Base-by-base conservation (phyloP, 2,329 filamentous ascomycete species). In the Aspergillus sp. region DNA sequence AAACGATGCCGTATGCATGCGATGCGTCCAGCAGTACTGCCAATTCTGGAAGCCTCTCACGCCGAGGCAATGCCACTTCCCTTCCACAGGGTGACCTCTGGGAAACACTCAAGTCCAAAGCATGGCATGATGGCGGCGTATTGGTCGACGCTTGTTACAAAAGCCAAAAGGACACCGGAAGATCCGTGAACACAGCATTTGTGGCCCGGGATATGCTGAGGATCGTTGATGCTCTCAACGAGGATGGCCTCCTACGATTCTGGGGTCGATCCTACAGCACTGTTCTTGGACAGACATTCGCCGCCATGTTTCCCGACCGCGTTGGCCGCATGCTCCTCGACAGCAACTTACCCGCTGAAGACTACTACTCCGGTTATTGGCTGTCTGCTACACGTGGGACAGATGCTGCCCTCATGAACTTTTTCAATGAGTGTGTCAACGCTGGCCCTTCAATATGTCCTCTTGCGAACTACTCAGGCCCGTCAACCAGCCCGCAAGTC, bases 221-320 rank as follows among this genome's bases (percentile, higher is more conserved):
- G 2, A 49, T 49, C 17, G 47, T 49, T 10, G 47, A 49, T 24
- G 36, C 47, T 13, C 38, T 49, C 11, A 33, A 43, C 26, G 47
- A 49, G 13, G 47, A 49, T 36, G 47, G 47, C 11, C 14, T 42
- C n/a, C 16, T 49, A 5, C 38, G 47, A 10, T 49, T 49, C 38
- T 49, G 47, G 47, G 47, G 47, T 22, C 47, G 47, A 10, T 49
- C 47, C 13, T 49, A 49, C 47, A 49, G 47, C 16, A 49, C 47
- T 17, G 24, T 36, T 6, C 38, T 49, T 2, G 47, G 47, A 19
- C 47, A 49, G 30, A 49, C 47, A 7, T 49, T 49, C 16, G 47
- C 47, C 19, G 47, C 47, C 30, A 49, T 49, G 47, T 49, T 49
- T 7, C 47, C 47, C 7, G 47, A 49, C n/a, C 47, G 47, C 2